These are phyloP conservation scores for Irpex sp. DNA, from an alignment of 1,284 basidiomycete genomes.

Conservation along the genomic window DNA sequence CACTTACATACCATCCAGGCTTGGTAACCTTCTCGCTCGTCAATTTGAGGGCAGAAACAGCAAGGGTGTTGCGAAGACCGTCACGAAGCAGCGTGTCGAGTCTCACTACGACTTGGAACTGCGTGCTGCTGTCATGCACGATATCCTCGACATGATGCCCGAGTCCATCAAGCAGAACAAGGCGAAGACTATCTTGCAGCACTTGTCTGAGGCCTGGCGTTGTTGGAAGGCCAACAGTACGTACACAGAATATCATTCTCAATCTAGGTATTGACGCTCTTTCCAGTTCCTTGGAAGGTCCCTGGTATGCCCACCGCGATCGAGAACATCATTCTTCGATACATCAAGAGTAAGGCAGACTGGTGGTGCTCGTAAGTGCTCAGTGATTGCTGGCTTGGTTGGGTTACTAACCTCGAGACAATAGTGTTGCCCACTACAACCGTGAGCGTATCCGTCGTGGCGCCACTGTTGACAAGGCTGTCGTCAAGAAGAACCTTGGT, in stretches of 20 bases:
- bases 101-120: conserved; percentile 98
- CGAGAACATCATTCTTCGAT: conserved; percentile 98
- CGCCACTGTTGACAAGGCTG: conserved; percentile 99
- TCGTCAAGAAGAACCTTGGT: conserved; percentile 94
- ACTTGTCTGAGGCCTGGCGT: conserved; percentile 97
- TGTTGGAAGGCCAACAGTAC: conserved; percentile 98
- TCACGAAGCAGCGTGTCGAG: conserved; percentile 99
- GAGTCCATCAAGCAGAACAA: conserved; percentile 99
- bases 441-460: conserved; percentile 94
- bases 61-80: conserved; percentile 93
- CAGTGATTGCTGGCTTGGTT: neutral
- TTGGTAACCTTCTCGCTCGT: conserved; percentile 95
- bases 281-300: conserved; percentile 87
- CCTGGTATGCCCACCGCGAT: conserved; percentile 98
- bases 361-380: conserved; percentile 93
- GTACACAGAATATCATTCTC: conserved; percentile 22
- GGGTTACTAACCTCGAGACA: neutral
- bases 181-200: conserved; percentile 97
- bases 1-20: conserved; percentile 37
- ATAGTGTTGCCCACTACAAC: conserved; percentile 86
- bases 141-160: conserved; percentile 99
- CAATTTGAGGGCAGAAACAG: conserved; percentile 98
- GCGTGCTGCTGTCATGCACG: conserved; percentile 98
- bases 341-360: conserved; percentile 99
- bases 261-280: conserved; percentile 5